Evolutionary conservation across 139 green algal genomes (phyloP), one percentile per base, ranked within the genome.

Genomic region (Chlamydomonas schloesseri): DNA sequence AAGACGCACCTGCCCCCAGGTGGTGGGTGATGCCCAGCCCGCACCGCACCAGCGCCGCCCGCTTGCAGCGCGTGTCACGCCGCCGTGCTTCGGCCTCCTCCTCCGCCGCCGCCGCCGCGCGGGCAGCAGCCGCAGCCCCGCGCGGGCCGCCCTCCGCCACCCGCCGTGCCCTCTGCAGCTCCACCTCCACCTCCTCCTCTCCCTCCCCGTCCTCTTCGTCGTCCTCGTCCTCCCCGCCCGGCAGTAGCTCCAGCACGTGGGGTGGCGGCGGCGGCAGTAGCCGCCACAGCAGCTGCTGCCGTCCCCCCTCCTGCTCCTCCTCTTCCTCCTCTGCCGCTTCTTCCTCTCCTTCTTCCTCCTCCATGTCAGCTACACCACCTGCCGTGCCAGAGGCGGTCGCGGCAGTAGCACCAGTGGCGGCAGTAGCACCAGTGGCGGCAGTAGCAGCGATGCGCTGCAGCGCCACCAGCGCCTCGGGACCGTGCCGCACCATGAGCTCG

Each of bases 181-280:
- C 42, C 42, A 13, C 42, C 8, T 50, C 42, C 42, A 50, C 42
- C 42, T 50, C 42, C 6, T 50, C 42, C 42, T 13, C 42, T 8
- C 8, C 42, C 6, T 50, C 42, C 42, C 42, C 42, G 6, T 50
- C 42, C 5, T 53, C 23, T 4, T 9, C 74, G 21, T 57, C 13
- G 4, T 6, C 3, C 20, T 20, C 31, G 55, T 81, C 74, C 0
- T 55, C 76, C 0, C 36, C 26, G 34, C 26, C 58, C 5, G 76
- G 76, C 23, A 83, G 76, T 62, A 83, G 36, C 76, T 83, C 76
- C 76, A 83, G 28, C 8, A 26, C 21, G 76, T 73, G 76, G 29
- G 8, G 21, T 1, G 60, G 60, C 13, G 29, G 15, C 15, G 33
- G 9, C 74, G 70, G 33, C 42, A 50, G 42, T 50, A 69, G 13